These are phyloP conservation scores for Sambucus nigra DNA, from an alignment of 129 eudicot species.

Conservation along the genomic window DNA sequence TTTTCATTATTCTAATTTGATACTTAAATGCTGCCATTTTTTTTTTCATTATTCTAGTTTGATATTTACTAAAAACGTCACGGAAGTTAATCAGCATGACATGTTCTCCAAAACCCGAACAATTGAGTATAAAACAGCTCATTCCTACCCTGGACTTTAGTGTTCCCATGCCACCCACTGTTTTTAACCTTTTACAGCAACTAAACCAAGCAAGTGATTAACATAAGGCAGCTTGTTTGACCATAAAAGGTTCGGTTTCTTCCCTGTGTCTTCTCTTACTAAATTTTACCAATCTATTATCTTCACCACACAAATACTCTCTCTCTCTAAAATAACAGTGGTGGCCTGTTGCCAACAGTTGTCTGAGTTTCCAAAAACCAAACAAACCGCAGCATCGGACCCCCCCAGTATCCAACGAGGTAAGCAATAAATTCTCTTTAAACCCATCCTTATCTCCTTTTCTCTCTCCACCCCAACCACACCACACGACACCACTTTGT, in stretches of 20 bases:
- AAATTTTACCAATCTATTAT: not conserved
- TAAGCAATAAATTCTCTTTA: not conserved
- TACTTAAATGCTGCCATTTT: no score
- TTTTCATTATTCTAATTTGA: no score
- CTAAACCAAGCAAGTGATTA: not conserved
- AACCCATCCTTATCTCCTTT: not conserved
- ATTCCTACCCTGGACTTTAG: no score
- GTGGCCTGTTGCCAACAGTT: slow-evolving; percentile 26
- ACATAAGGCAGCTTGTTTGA: slow-evolving; percentile 3
- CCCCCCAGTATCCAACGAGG: not conserved
- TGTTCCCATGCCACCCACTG: no score
- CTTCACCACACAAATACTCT: not conserved
- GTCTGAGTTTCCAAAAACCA: slow-evolving; percentile 21
- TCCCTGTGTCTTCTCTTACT: not conserved
- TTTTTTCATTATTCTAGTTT: no score
- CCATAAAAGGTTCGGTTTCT: slow-evolving; percentile 1
- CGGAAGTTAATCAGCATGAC: no score
- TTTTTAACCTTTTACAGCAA: slow-evolving; percentile 1
- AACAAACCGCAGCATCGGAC: slow-evolving; percentile 17
- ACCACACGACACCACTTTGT: not conserved
- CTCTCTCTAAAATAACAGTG: slow-evolving; percentile 16
- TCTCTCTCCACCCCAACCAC: slow-evolving; percentile 1
- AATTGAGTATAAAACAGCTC: no score
- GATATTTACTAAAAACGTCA: no score
- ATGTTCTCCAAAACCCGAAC: no score